Conservation (phyloP, 164 flowering plant species). For the grape (Vitis vinifera) region DNA sequence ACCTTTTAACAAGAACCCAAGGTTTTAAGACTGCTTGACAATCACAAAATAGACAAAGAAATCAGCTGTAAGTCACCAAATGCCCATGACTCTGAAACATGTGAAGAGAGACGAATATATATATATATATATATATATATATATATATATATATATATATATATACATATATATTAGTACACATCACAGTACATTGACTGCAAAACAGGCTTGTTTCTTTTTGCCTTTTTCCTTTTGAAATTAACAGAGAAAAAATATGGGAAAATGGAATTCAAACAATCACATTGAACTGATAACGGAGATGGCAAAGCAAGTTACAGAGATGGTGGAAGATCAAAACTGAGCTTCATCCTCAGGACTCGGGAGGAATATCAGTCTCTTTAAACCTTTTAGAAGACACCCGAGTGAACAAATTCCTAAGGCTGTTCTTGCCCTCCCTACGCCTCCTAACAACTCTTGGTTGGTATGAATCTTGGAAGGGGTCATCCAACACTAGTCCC, state of each 20-base stretch:
- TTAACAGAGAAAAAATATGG: background rate
- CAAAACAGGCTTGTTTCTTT: background rate
- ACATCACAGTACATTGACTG: too few species aligned
- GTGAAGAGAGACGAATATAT: too few species aligned
- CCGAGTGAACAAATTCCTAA: constrained; percentile 58
- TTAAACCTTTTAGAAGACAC: constrained; percentile 56
- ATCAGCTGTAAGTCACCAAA: too few species aligned
- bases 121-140: too few species aligned
- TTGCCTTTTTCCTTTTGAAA: background rate
- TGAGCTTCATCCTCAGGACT: background rate
- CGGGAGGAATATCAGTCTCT: constrained; percentile 18
- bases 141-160: too few species aligned
- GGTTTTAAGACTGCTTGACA: too few species aligned
- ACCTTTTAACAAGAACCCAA: too few species aligned
- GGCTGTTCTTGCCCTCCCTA: constrained; percentile 72
- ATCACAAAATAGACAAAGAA: too few species aligned
- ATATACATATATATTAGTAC: too few species aligned
- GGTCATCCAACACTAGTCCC: constrained; percentile 47
- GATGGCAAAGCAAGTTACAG: background rate
- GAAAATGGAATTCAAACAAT: too few species aligned
- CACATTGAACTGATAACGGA: too few species aligned
- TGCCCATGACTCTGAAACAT: too few species aligned
- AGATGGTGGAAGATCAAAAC: constrained; percentile 9
- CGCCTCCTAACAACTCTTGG: constrained; percentile 21
- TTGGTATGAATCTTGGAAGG: constrained; percentile 17